Evolutionary conservation across 1,139 yeast genomes (phyloP).

Genomic region (Taiozyma onychis): DNA sequence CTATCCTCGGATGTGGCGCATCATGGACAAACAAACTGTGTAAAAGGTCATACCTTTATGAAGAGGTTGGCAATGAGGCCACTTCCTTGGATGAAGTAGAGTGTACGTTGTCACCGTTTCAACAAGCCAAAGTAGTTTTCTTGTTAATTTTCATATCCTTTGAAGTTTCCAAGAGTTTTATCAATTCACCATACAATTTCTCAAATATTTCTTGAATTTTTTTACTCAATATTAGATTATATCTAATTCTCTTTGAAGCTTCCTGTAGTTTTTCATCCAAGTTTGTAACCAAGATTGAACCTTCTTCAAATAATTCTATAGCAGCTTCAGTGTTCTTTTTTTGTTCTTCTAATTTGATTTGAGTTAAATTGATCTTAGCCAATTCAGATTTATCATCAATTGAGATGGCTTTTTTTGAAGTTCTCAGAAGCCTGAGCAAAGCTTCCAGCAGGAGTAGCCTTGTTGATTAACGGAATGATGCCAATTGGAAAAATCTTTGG

Average conservation of each 20-base stretch:
- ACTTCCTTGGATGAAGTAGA: too few relatives aligned
- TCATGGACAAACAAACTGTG: slow-evolving; percentile 57
- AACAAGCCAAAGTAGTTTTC: too few relatives aligned
- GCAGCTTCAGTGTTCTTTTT: slow-evolving; percentile 76
- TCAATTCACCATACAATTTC: slow-evolving; percentile 33
- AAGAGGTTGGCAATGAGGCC: too few relatives aligned
- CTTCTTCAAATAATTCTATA: slow-evolving; percentile 71
- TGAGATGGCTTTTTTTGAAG: slow-evolving; percentile 68
- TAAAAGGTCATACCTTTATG: slow-evolving; percentile 41
- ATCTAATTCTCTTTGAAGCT: slow-evolving; percentile 72
- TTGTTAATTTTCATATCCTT: too few relatives aligned
- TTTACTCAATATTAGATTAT: slow-evolving; percentile 51
- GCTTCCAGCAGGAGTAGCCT: slow-evolving; percentile 57
- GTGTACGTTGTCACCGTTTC: too few relatives aligned
- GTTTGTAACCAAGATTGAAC: slow-evolving; percentile 77
- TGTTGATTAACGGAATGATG: slow-evolving; percentile 85
- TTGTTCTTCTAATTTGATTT: slow-evolving; percentile 79
- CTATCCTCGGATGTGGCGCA: slow-evolving; percentile 35
- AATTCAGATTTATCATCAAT: slow-evolving; percentile 85
- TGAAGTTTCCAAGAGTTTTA: slow-evolving; percentile 14
- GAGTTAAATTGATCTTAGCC: slow-evolving; percentile 87
- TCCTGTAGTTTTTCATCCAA: slow-evolving; percentile 87
- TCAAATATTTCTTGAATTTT: slow-evolving; percentile 40
- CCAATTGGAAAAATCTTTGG: slow-evolving; percentile 61
- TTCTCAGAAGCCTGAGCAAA: slow-evolving; percentile 60